Base-by-base conservation (phyloP, 176 grass and related monocot genomes). In the Juncus effusus region DNA sequence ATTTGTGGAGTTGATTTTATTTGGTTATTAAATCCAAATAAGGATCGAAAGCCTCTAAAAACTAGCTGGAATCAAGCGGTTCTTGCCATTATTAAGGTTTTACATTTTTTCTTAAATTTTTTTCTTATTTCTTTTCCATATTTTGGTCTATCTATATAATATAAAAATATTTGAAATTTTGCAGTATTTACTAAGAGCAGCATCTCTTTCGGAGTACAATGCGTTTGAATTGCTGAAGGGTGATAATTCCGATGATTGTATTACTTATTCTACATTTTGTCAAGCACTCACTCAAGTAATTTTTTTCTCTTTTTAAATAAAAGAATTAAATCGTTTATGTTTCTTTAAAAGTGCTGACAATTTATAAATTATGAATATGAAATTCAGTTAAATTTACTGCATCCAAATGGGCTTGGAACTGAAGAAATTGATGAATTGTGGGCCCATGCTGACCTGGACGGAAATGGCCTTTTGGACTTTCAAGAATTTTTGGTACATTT, bases 21-120 rank as follows among this genome's bases (percentile, higher is more conserved):
- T 82, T 96, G 91, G 91, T 84, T 96, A 73, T 65, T 90, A 36
- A 96, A 96, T 78, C 91, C 91, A 47, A 82, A 87, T 56, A 85
- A 84, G 45, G 68, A 65, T 13, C 82, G 84, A 81, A 90, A 96
- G 51, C 78, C 76, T 59, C 76, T 96, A 61, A 87, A 84, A 78
- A 90, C 86, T 70, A 90, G 91, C 81, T 96, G 91, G 91, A 96
- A 96, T 66, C 81, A 90, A 87, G 86, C 91, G 77, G 91, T 90
- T 12, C 79, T 96, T 82, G 76, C 78, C 55, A 90, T 90, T 61
- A 96, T 96, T 61, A 96, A 96, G 78, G 91, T 96, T 77, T 63
- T 74, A 62, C 76, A 53, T 44, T 62, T 76, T 63, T 36, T 62
- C 10, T 61, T 74, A 74, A 78, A 19, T 74, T 56, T 56, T 59